Conservation (phyloP, 176 grass and related monocot genomes). For the Eleusine indica region DNA sequence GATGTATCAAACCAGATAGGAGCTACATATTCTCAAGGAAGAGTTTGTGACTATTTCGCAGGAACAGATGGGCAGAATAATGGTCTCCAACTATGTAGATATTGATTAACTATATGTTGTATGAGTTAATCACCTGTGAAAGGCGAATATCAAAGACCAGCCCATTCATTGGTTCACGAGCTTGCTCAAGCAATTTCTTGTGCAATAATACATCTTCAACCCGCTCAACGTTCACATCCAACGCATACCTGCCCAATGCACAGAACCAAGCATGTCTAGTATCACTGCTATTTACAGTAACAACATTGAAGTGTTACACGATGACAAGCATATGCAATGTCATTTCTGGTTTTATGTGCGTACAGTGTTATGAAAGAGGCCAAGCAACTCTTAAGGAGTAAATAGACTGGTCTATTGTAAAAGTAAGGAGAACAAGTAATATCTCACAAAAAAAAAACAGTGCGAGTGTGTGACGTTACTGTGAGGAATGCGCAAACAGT, state of each 20-base stretch:
- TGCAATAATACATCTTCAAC: constrained; percentile 85
- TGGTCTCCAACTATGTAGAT: not conserved
- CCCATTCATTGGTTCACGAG: constrained; percentile 67
- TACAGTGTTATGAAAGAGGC: not conserved
- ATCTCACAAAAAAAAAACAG: not conserved
- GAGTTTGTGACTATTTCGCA: not conserved
- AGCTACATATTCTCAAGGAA: not conserved
- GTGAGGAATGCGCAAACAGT: constrained; percentile 3
- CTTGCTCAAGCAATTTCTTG: constrained; percentile 80
- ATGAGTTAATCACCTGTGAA: constrained; percentile 60
- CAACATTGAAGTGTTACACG: not conserved
- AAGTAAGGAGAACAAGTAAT: not conserved
- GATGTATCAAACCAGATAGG: constrained; percentile 1
- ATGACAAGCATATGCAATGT: not conserved
- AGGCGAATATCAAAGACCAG: constrained; percentile 70
- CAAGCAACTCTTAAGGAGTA: not conserved
- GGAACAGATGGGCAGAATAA: not conserved
- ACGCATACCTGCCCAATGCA: constrained; percentile 60
- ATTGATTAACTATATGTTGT: constrained; percentile 13
- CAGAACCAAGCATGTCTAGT: not conserved
- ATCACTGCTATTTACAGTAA: not conserved
- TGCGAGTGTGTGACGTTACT: not conserved
- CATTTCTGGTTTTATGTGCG: constrained; percentile 4
- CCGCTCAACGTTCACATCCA: constrained; percentile 86
- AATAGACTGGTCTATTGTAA: not conserved